phyloP scores from a whole-genome alignment of 805 yeast genomes.

The Lipomyces spencermartinsiae region DNA sequence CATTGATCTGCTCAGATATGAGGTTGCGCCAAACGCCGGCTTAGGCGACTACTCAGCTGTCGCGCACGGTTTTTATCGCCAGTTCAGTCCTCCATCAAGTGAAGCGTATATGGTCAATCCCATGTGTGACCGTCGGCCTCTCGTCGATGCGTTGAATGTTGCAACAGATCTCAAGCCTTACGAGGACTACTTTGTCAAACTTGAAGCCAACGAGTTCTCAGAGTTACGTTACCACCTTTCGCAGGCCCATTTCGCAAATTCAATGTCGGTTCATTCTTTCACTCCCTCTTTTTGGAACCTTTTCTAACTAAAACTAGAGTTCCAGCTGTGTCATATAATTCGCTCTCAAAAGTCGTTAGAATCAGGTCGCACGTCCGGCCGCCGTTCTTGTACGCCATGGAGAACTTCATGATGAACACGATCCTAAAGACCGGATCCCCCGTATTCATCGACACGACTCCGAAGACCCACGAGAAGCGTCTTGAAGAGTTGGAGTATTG shows the following conservation, averaged over 20 bases:
- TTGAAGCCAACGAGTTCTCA: not conserved
- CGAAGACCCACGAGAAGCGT: not conserved
- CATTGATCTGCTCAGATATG: not conserved
- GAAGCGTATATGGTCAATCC: not conserved
- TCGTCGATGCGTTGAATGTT: not conserved
- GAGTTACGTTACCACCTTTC: not conserved
- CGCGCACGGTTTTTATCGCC: not conserved
- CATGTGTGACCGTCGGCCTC: not conserved
- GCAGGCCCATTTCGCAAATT: not conserved
- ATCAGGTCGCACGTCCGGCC: slow-evolving; percentile 2
- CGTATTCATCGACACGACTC: not conserved
- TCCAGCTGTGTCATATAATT: not conserved
- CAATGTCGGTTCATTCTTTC: not conserved
- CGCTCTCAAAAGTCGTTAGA: not conserved
- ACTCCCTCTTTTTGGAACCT: not conserved
- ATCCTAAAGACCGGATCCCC: not conserved
- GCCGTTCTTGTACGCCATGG: not conserved
- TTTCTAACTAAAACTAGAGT: not conserved
- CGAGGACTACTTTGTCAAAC: not conserved
- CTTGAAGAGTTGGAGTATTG: not conserved
- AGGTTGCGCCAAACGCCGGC: not conserved
- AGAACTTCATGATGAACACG: not conserved
- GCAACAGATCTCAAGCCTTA: not conserved
- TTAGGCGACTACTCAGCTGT: not conserved
- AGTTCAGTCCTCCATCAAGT: not conserved